These are phyloP conservation scores for Astragalus membranaceus DNA, from an alignment of 306 rosid species.

Conservation along the genomic window DNA sequence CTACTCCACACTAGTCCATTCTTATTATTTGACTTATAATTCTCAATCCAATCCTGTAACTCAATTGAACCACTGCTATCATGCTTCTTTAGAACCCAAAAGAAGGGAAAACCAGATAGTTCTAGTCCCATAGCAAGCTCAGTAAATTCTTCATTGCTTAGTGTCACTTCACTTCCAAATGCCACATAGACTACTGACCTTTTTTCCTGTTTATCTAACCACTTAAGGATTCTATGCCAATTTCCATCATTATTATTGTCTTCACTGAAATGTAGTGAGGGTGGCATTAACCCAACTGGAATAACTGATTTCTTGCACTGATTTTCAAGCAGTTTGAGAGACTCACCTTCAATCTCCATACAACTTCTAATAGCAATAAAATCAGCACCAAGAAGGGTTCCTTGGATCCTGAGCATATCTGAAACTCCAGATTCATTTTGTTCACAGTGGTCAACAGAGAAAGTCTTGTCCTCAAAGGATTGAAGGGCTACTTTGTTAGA, in stretches of 20 bases:
- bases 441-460: neutral
- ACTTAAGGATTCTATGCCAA: slow-evolving; percentile 19
- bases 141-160: slow-evolving; percentile 11
- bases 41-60: slow-evolving; percentile 4
- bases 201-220: slow-evolving; percentile 25
- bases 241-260: neutral
- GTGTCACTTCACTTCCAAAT: slow-evolving; percentile 23
- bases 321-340: neutral
- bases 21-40: neutral
- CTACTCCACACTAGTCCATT: slow-evolving; percentile 7
- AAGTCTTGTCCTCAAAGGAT: neutral
- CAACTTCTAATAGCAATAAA: slow-evolving; percentile 18
- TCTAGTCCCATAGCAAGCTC: slow-evolving; percentile 14
- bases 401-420: neutral
- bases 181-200: slow-evolving; percentile 25
- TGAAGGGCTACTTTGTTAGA: neutral
- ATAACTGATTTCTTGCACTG: slow-evolving; percentile 8
- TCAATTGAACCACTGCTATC: neutral
- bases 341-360: slow-evolving; percentile 24
- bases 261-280: neutral
- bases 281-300: slow-evolving; percentile 31
- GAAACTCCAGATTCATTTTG: slow-evolving; percentile 5
- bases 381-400: neutral
- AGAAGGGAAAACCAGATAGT: neutral
- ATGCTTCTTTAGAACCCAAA: neutral